These are phyloP conservation scores for Lepidium africanum DNA, from an alignment of 345 rosid genomes.

Conservation along the genomic window DNA sequence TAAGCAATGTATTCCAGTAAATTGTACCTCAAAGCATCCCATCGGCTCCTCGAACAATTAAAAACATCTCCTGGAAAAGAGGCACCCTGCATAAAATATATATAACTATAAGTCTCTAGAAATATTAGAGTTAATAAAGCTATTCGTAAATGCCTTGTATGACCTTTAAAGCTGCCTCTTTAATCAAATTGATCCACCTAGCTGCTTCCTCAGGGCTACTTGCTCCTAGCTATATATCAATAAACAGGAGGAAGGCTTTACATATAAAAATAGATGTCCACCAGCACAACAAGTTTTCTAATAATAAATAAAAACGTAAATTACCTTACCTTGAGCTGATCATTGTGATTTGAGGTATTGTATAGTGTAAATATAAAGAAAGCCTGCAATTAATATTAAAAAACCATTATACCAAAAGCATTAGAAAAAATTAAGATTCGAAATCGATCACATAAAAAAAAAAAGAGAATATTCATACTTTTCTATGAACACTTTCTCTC, in stretches of 20 bases:
- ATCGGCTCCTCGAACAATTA: slow-evolving; percentile 55
- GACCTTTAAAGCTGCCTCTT: slow-evolving; percentile 80
- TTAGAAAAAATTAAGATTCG: background rate
- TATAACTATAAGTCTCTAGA: slow-evolving; percentile 20
- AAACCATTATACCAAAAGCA: background rate
- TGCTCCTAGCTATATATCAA: slow-evolving; percentile 61
- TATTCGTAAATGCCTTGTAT: background rate
- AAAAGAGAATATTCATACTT: slow-evolving; percentile 37
- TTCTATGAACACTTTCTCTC: slow-evolving; percentile 87
- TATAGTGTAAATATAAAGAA: slow-evolving; percentile 80
- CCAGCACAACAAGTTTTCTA: background rate
- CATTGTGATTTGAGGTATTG: slow-evolving; percentile 80
- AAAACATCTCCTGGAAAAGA: slow-evolving; percentile 40
- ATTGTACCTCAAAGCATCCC: slow-evolving; percentile 60
- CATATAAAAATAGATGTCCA: slow-evolving; percentile 8
- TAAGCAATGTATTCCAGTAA: background rate
- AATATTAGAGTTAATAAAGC: background rate
- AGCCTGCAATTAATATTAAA: slow-evolving; percentile 44
- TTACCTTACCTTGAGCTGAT: slow-evolving; percentile 86
- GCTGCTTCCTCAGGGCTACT: slow-evolving; percentile 96
- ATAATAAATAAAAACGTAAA: background rate
- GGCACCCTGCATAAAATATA: slow-evolving; percentile 43
- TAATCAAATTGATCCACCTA: slow-evolving; percentile 80
- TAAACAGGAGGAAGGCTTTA: slow-evolving; percentile 22
- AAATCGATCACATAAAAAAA: background rate